Conservation (phyloP, 164 flowering plant genomes). For the Magnolia sinica region DNA sequence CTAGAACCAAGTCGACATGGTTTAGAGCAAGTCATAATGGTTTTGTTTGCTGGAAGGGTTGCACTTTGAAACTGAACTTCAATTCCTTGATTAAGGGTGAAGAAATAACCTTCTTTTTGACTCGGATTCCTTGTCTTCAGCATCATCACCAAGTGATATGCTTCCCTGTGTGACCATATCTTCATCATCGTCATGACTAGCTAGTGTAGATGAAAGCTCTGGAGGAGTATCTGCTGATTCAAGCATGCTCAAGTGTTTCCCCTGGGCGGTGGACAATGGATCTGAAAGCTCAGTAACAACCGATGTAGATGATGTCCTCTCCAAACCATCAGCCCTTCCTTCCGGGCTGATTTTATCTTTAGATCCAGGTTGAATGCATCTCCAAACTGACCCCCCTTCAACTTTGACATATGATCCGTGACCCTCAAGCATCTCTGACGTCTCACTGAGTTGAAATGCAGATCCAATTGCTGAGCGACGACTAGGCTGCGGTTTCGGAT, state of each 20-base stretch:
- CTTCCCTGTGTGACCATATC: constrained; percentile 57
- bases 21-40: neutral
- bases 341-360: constrained; percentile 38
- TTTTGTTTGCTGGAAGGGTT: neutral
- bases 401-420: constrained; percentile 30
- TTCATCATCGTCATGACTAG: constrained; percentile 55
- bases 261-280: constrained; percentile 40
- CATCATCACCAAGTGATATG: constrained; percentile 48
- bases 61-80: neutral
- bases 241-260: constrained; percentile 33
- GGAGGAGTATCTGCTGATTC: constrained; percentile 58
- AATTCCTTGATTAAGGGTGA: neutral
- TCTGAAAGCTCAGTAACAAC: constrained; percentile 57
- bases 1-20: neutral
- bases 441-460: constrained; percentile 31
- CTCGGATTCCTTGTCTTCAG: constrained; percentile 60
- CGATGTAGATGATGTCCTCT: constrained; percentile 60
- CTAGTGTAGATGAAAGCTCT: constrained; percentile 62
- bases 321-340: constrained; percentile 50
- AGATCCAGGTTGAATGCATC: constrained; percentile 35
- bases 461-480: constrained; percentile 46
- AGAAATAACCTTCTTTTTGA: constrained; percentile 59
- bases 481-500: constrained; percentile 61
- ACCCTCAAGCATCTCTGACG: constrained; percentile 38
- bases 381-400: constrained; percentile 49